Percentiles rank a stretch among this genome's conserved stretches.
Evolutionary conservation across 768 basidiomycete species (phyloP).

Genomic region (Kondoa malvinella): DNA sequence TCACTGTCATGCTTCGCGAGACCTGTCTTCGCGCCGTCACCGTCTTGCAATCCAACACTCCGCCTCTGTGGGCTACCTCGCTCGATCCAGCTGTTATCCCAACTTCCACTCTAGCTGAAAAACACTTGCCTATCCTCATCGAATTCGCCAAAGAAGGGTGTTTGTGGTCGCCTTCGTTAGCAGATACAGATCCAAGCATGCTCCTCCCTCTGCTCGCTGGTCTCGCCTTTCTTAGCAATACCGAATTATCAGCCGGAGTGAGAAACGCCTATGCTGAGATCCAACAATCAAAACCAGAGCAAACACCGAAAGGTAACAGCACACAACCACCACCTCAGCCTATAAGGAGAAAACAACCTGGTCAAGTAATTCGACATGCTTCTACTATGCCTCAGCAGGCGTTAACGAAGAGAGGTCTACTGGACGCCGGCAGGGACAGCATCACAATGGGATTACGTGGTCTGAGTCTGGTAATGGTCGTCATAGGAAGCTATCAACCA

Average conservation of each 20-base stretch:
- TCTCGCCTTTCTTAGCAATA: neutral
- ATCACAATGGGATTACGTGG: neutral
- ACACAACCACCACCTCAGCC: neutral
- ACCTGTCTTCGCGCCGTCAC: neutral
- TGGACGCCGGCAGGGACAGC: neutral
- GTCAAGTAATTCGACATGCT: neutral
- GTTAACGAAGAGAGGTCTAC: neutral
- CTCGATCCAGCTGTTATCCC: neutral
- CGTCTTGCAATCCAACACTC: neutral
- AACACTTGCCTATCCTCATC: neutral
- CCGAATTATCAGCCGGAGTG: neutral
- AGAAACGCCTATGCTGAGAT: neutral
- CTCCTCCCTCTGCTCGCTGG: neutral
- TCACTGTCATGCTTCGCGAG: neutral
- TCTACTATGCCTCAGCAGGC: neutral
- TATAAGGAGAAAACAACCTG: neutral
- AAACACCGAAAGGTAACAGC: neutral
- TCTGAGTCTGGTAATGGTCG: conserved; percentile 1
- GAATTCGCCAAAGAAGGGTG: neutral
- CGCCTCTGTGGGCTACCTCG: neutral
- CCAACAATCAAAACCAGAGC: neutral
- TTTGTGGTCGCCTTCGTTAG: neutral
- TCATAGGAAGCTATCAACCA: neutral
- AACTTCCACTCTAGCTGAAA: neutral
- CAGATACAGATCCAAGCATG: neutral